Evolutionary conservation across 768 basidiomycete genomes (phyloP), one percentile per base, ranked within the genome.

Genomic region (Cyathus striatus): DNA sequence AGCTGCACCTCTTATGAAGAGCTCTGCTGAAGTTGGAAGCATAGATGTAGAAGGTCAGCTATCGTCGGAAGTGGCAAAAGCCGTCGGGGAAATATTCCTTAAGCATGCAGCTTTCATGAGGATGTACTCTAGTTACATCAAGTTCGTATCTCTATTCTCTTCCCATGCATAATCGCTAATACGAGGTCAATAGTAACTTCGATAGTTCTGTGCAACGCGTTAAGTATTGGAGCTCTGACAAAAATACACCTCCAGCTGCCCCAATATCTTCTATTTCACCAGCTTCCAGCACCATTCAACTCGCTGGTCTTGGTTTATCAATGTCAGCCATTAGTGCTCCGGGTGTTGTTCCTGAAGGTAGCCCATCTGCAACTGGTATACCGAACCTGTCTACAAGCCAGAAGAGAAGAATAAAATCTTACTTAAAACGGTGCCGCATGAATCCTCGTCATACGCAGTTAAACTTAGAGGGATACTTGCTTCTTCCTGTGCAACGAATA

Each of bases 121-220:
- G 68, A 97, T 98, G 87, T 99, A 99, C 61, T 93, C 92, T 23
- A 88, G 86, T 34, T 99, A 97, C 60, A 95, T 95, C 73, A 97
- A 98, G 90, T 92, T 60, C 58, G 49, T 27, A 6, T 41, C 7
- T 10, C 32, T n/a, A n/a, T n/a, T n/a, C n/a, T n/a, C n/a, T n/a
- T n/a, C n/a, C n/a, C n/a, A n/a, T n/a, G n/a, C n/a, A n/a, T n/a
- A n/a, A n/a, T 43, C 42, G n/a, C 42, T 37, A 51, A 60, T 22
- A 23, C 36, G 25, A 53, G 14, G 18, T 7, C 22, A 10, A 9
- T 21, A 93, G 90, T 64, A 94, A 95, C 62, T 98, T 97, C 61
- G 94, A 98, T 60, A 90, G 83, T 58, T 88, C 92, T 2, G 78
- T 94, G 9, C 80, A 89, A 48, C 83, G 93, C 38, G 80, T 97